Evolutionary conservation across 1,284 basidiomycete species (phyloP), one percentile per base, ranked within the genome.

Genomic region (Trichosporon sp.): DNA sequence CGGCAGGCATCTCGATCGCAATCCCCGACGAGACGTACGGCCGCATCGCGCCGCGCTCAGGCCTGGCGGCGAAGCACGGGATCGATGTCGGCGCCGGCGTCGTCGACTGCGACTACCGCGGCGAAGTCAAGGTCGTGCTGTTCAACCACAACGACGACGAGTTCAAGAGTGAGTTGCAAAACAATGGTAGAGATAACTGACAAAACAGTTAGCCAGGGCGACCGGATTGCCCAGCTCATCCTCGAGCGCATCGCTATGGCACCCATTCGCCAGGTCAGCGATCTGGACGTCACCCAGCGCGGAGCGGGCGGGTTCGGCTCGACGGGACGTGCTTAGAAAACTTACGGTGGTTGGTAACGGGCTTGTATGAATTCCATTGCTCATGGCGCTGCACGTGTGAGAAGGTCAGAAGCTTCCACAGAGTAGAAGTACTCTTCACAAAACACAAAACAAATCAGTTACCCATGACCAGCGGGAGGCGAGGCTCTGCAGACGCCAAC

Each of bases 11-110:
- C 62, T 92, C 90, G 11, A 88, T 99, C 65, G 94, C 94, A 13
- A 90, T 99, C 1, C 96, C 96, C 0, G 82, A 83, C 33, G 95
- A 93, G 0, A 95, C 92, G 6, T 99, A 99, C 76, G 95, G 95
- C 64, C 90, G 96, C 58, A 90, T 99, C 65, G 95, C 95, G 1
- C 95, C 95, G 6, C 86, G 95, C 14, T 92, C 89, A 73, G 95
- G 95, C 5, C 86, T 98, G 14, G 95, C 95, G 4, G 89, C 89
- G 27, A 99, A 99, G 79, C 94, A 92, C 81, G 92, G 93, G 85
- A 97, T 99, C 67, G 91, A 96, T 77, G 95, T 92, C 0, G 95
- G 95, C 1, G 96, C 95, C 5, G 95, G 95, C 34, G 95, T 99
- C 19, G 87, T 99, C 64, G 96, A 99, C 71, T 89, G 91, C 11